These are phyloP conservation scores for Botrytis fragariae DNA, from an alignment of 2,329 filamentous ascomycete species.

Conservation along the genomic window DNA sequence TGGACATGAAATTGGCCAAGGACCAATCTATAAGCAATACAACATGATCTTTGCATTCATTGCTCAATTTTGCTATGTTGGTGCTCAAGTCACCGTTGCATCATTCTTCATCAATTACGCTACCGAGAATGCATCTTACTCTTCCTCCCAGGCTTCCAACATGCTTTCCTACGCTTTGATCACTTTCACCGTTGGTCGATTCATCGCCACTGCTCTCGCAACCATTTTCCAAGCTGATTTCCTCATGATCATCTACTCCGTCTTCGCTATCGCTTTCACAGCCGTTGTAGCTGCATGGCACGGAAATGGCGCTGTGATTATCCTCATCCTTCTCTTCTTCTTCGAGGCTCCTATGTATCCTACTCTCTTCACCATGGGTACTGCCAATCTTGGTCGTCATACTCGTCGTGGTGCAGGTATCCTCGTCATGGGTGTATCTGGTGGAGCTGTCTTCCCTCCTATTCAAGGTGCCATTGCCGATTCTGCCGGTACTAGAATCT, in stretches of 20 bases:
- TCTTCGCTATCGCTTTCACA: constrained; percentile 47
- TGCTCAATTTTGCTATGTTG: constrained; percentile 76
- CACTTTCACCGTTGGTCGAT: constrained; percentile 69
- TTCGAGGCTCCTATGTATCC: constrained; percentile 81
- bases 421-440: constrained; percentile 67
- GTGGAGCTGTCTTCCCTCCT: constrained; percentile 72
- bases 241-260: constrained; percentile 65
- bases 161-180: constrained; percentile 74
- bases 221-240: constrained; percentile 46
- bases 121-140: constrained; percentile 55
- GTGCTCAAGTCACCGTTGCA: constrained; percentile 66
- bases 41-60: constrained; percentile 72
- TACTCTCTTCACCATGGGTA: constrained; percentile 74
- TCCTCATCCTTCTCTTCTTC: constrained; percentile 70
- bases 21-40: constrained; percentile 68
- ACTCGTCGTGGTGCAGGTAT: constrained; percentile 74
- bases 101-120: constrained; percentile 72
- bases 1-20: constrained; percentile 43
- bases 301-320: constrained; percentile 51
- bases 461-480: constrained; percentile 67
- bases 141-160: constrained; percentile 55
- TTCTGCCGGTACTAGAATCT: constrained; percentile 42
- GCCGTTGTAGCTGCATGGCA: constrained; percentile 25
- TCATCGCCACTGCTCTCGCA: constrained; percentile 54
- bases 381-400: constrained; percentile 71